Percentiles rank a stretch among this genome's conserved stretches.
phyloP scores from a whole-genome alignment of 306 rosid species.

The Arachis hypogaea region DNA sequence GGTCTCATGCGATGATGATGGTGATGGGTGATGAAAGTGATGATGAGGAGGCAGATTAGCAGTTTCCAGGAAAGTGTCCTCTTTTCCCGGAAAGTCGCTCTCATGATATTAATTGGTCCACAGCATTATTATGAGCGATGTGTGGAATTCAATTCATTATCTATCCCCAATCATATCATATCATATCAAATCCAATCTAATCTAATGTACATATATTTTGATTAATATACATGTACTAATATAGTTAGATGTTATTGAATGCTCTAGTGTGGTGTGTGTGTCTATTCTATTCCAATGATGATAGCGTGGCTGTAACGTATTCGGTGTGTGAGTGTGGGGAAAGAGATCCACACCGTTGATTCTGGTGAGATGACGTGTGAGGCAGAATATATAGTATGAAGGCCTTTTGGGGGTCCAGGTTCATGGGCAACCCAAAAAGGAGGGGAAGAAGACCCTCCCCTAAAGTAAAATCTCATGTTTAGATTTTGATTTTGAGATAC shows the following conservation, averaged over 20 bases:
- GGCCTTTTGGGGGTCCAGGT: conserved; percentile 15
- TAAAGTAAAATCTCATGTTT: conserved; percentile 41
- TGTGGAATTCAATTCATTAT: conserved; percentile 40
- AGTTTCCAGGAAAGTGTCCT: conserved; percentile 71
- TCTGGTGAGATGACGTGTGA: conserved; percentile 35
- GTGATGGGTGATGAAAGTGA: conserved; percentile 55
- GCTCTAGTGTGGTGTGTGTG: conserved; percentile 1
- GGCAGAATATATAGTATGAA: conserved; percentile 10
- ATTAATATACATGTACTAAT: neutral
- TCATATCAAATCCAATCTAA: neutral
- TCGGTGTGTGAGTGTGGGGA: conserved; percentile 7
- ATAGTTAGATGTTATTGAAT: conserved; percentile 33
- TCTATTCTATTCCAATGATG: conserved; percentile 45
- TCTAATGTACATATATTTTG: too few relatives aligned
- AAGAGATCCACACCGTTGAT: conserved; percentile 34
- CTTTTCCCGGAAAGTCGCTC: conserved; percentile 59
- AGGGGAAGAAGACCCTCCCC: conserved; percentile 41
- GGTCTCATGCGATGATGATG: conserved; percentile 37
- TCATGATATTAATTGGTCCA: conserved; percentile 67
- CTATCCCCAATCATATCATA: conserved; percentile 14
- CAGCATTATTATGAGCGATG: conserved; percentile 51
- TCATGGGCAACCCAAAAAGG: conserved; percentile 18
- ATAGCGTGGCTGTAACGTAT: conserved; percentile 54
- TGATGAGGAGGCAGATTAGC: conserved; percentile 47
- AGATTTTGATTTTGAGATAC: conserved; percentile 56